Evolutionary conservation across 768 basidiomycete species (phyloP), one percentile per base, ranked within the genome.

Genomic region (Serendipita sp.): DNA sequence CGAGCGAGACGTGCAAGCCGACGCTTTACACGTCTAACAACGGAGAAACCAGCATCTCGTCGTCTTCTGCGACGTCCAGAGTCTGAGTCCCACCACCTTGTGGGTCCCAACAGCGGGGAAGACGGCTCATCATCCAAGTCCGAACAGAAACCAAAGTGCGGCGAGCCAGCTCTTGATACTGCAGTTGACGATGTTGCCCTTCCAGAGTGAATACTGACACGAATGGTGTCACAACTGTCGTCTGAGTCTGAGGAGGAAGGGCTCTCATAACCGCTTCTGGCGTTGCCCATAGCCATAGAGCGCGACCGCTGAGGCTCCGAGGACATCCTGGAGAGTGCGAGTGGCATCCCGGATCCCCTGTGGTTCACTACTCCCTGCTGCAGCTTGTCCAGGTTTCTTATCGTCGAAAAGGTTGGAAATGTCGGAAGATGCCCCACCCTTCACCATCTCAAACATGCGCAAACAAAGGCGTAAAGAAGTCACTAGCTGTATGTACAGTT

Each of bases 1-100:
- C 86, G 79, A 34, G 89, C 73, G 28, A 88, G 68, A 63, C 78
- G 76, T 65, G 83, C 77, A 46, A 81, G 71, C 70, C 78, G 79
- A 69, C 83, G 79, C 72, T 81, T 84, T 65, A 83, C 65, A 15
- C 77, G 73, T 67, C 85, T 78, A 63, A 37, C 56, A 38, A 80
- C 70, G 41, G 78, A 69, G 63, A 76, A 75, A 62, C 78, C 75
- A 45, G 64, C 30, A 7, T 78, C 76, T 69, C 82, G 74, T 68
- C 77, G 79, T 45, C 48, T 41, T 18, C 62, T 58, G 67, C 84
- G 78, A 46, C 85, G 77, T 75, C 72, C 75, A 79, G 45, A 75
- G 70, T 64, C 75, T 72, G 66, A 69, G 73, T 45, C 71, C 66
- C 47, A 63, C 63, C 37, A 47, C 46, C 76, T 72, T 38, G 53